These are phyloP conservation scores for Chloromonas sp. DNA, from an alignment of 163 green algal species.

Conservation along the genomic window DNA sequence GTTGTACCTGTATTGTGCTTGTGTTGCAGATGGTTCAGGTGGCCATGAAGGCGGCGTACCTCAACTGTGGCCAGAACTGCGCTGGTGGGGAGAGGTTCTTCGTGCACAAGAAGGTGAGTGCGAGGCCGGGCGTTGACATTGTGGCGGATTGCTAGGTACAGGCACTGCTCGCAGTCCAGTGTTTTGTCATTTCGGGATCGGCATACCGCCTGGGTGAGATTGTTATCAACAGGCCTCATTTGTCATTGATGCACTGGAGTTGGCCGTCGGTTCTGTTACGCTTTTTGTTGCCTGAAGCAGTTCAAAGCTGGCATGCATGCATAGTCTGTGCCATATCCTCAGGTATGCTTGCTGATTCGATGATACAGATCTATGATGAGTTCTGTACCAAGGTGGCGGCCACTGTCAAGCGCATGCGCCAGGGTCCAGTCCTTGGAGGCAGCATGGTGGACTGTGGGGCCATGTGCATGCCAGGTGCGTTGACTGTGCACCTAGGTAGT, in stretches of 20 bases:
- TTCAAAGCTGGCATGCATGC: neutral
- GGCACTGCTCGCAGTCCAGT: neutral
- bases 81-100: conserved; percentile 93
- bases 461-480: conserved; percentile 82
- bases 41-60: conserved; percentile 81
- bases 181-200: neutral
- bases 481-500: neutral
- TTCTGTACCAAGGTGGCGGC: conserved; percentile 28
- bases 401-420: conserved; percentile 39
- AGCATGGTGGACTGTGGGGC: conserved; percentile 75
- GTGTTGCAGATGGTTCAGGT: conserved; percentile 69
- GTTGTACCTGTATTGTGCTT: neutral
- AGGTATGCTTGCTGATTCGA: neutral
- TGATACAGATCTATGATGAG: conserved; percentile 17
- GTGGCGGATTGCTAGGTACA: neutral
- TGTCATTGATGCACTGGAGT: no score
- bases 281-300: neutral
- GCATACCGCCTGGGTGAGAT: no score
- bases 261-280: no score
- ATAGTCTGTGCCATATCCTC: neutral
- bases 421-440: conserved; percentile 57
- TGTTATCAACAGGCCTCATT: no score
- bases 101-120: conserved; percentile 68
- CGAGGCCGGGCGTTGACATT: neutral
- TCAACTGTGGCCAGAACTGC: conserved; percentile 95